Evolutionary conservation across 306 rosid genomes (phyloP), one percentile per base, ranked within the genome.

Genomic region (Vigna angularis): DNA sequence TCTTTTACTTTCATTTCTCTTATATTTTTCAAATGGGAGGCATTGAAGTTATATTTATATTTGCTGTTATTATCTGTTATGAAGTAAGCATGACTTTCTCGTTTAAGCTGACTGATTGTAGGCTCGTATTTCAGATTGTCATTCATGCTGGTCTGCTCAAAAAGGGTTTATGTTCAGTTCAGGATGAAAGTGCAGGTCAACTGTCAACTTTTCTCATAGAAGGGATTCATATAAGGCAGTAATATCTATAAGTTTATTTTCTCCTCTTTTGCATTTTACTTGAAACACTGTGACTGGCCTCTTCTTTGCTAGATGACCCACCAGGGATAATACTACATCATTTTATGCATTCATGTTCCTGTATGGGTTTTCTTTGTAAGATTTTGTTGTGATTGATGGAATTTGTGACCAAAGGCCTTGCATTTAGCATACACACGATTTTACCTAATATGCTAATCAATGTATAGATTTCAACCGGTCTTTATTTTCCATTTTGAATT

Each of bases 121-220:
- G 70, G 52, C 79, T 86, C 81, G 71, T 62, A 56, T 78, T 89
- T 77, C 88, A 93, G 98, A 73, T 12, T 67, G 83, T 93, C 80
- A 91, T 93, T 76, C 91, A 82, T 12, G 91, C 91, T 20, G 94
- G 93, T 47, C 83, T 93, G 16, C 83, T 93, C 58, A 91, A 58
- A 79, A 81, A 91, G 74, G 98, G 97, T 47, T 84, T 91, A 82
- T 91, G 98, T 73, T 85, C 97, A 4, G 98, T 93, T 79, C 98
- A 93, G 83, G 97, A 93, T 71, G 94, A 93, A 85, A 93, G 98
- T 81, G 93, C 97, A 83, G 98, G 98, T 89, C 7, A 77, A 20
- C 73, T 80, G 74, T 83, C 79, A 55, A 75, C 79, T 32, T 73
- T 77, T 83, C 66, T 70, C 12, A 14, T 61, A 49, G 73, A 77